These are phyloP conservation scores for Xylariaceae sp. DNA, from an alignment of 2,329 filamentous ascomycete species.

Conservation along the genomic window DNA sequence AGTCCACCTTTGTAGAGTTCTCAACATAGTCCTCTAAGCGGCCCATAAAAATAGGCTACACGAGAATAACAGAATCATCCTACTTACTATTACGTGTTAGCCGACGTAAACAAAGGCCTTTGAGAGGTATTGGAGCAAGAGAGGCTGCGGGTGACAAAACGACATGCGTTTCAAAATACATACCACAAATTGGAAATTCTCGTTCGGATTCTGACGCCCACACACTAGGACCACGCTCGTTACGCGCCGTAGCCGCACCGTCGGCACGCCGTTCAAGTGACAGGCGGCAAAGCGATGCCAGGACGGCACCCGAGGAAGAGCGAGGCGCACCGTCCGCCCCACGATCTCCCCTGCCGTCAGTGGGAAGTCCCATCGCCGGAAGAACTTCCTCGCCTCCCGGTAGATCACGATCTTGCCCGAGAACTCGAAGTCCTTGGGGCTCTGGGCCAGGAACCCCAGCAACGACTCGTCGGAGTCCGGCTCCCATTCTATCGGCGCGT, in stretches of 20 bases:
- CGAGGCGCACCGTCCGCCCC: conserved; percentile 2
- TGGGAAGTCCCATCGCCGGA: conserved; percentile 4
- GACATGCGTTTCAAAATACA: not conserved
- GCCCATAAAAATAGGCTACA: not conserved
- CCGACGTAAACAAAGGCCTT: not conserved
- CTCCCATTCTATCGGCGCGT: conserved; percentile 3
- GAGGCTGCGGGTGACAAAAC: too few species aligned
- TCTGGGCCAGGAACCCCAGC: conserved; percentile 10
- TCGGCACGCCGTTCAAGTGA: not conserved
- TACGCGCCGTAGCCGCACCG: not conserved
- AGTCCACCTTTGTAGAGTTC: not conserved
- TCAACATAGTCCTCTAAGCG: not conserved
- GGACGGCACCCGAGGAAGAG: not conserved
- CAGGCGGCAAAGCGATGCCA: not conserved
- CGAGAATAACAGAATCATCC: not conserved
- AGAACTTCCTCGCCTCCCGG: conserved; percentile 1
- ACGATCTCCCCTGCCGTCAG: not conserved
- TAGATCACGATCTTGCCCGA: conserved; percentile 11
- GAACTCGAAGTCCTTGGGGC: conserved; percentile 10
- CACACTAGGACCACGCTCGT: conserved; percentile 4
- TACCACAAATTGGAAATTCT: conserved; percentile 1
- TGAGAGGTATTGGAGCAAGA: not conserved
- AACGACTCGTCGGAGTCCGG: conserved; percentile 1
- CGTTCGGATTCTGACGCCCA: conserved; percentile 5
- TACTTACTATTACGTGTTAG: not conserved